Evolutionary conservation across 805 yeast species (phyloP).

Genomic region (Nakazawaea anatomiae): DNA sequence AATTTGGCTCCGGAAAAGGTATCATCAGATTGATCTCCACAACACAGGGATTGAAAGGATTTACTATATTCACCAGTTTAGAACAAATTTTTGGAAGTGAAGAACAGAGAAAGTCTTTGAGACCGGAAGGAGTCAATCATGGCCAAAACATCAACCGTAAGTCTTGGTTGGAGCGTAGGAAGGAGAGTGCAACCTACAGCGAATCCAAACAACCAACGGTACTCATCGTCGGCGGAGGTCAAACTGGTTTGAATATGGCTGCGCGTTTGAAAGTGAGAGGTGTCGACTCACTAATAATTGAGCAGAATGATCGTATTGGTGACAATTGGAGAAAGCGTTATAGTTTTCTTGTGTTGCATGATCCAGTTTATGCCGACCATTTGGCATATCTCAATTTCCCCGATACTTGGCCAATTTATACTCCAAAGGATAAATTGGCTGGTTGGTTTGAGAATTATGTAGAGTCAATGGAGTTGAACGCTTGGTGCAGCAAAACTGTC

Average conservation of each 20-base stretch:
- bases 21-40: slow-evolving; percentile 25
- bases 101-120: slow-evolving; percentile 23
- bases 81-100: slow-evolving; percentile 28
- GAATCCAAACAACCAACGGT: slow-evolving; percentile 32
- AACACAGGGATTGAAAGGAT: slow-evolving; percentile 26
- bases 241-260: slow-evolving; percentile 36
- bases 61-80: slow-evolving; percentile 27
- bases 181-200: slow-evolving; percentile 16
- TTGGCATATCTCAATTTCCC: slow-evolving; percentile 35
- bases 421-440: slow-evolving; percentile 39
- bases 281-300: slow-evolving; percentile 32
- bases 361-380: slow-evolving; percentile 38
- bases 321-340: slow-evolving; percentile 43
- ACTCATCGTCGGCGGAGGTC: slow-evolving; percentile 42
- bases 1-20: slow-evolving; percentile 29
- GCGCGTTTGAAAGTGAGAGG: slow-evolving; percentile 37
- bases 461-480: slow-evolving; percentile 32
- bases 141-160: slow-evolving; percentile 31
- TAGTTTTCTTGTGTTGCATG: slow-evolving; percentile 38
- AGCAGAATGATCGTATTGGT: slow-evolving; percentile 31
- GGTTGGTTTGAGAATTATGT: slow-evolving; percentile 37
- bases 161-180: slow-evolving; percentile 32
- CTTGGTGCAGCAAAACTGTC: slow-evolving; percentile 27
- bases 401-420: slow-evolving; percentile 34
- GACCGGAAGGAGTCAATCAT: slow-evolving; percentile 33